A percentile compares a stretch with the other conserved stretches of the same genome.
phyloP scores from a whole-genome alignment of 78 protist genomes.

The Cavenderia fasciculata region DNA sequence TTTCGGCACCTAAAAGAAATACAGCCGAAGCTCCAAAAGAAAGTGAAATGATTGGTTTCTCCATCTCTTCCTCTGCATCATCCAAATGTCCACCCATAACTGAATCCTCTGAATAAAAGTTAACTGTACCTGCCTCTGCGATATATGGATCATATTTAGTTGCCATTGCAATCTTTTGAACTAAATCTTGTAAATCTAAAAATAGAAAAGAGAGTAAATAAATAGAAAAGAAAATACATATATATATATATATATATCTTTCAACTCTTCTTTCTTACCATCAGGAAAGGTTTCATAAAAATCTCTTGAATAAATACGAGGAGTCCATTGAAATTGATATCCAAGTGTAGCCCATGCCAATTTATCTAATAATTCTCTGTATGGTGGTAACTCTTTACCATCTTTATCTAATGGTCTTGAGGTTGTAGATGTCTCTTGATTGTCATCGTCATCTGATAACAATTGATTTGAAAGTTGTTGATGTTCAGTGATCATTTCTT shows the following conservation, averaged over 20 bases:
- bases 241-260: neutral
- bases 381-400: constrained; percentile 65
- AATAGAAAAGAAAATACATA: no score
- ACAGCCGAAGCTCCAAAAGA: constrained; percentile 77
- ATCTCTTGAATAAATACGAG: constrained; percentile 57
- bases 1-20: constrained; percentile 78
- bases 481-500: constrained; percentile 2
- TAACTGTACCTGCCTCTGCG: constrained; percentile 77
- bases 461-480: neutral
- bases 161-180: constrained; percentile 47
- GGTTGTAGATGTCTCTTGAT: no score
- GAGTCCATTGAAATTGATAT: constrained; percentile 84
- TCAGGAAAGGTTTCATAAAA: constrained; percentile 42
- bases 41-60: constrained; percentile 79
- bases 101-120: constrained; percentile 76
- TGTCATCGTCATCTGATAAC: neutral
- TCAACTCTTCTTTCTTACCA: neutral
- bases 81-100: constrained; percentile 85
- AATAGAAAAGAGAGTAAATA: no score
- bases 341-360: constrained; percentile 78
- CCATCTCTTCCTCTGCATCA: constrained; percentile 83
- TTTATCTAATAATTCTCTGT: constrained; percentile 40
- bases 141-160: constrained; percentile 50
- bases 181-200: constrained; percentile 46
- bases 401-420: constrained; percentile 70